These are phyloP conservation scores for Antrodiella citrinella DNA, from an alignment of 768 basidiomycete species.

Conservation along the genomic window DNA sequence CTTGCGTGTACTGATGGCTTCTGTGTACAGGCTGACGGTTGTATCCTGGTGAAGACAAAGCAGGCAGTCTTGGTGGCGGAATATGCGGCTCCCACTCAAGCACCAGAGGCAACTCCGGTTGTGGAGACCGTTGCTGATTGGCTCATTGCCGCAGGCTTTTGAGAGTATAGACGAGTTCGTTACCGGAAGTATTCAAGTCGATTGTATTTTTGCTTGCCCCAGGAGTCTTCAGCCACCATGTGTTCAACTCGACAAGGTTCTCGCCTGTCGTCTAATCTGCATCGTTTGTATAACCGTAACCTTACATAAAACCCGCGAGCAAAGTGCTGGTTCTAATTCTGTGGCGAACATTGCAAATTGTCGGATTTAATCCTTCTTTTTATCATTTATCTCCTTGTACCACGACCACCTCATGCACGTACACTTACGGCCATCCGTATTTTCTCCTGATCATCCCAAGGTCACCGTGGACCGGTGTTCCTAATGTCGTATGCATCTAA, in stretches of 20 bases:
- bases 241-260: not conserved
- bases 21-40: slow-evolving; percentile 59
- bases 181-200: not conserved
- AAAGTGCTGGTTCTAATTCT: no score
- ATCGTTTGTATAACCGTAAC: not conserved
- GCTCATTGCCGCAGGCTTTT: slow-evolving; percentile 53
- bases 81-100: slow-evolving; percentile 60
- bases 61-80: slow-evolving; percentile 80
- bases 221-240: not conserved
- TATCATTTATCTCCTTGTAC: no score
- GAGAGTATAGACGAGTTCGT: not conserved
- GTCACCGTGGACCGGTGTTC: no score
- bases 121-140: slow-evolving; percentile 75
- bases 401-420: no score
- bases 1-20: no score
- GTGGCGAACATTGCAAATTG: no score
- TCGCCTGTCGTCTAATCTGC: not conserved
- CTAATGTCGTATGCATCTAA: no score
- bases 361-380: no score
- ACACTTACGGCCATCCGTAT: no score
- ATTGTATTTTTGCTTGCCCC: not conserved
- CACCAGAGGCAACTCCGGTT: slow-evolving; percentile 53
- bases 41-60: slow-evolving; percentile 66
- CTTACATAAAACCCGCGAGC: no score
- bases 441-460: no score